These are phyloP conservation scores for Hymenoscyphus occultus DNA, from an alignment of 2,329 filamentous ascomycete species.

Conservation along the genomic window DNA sequence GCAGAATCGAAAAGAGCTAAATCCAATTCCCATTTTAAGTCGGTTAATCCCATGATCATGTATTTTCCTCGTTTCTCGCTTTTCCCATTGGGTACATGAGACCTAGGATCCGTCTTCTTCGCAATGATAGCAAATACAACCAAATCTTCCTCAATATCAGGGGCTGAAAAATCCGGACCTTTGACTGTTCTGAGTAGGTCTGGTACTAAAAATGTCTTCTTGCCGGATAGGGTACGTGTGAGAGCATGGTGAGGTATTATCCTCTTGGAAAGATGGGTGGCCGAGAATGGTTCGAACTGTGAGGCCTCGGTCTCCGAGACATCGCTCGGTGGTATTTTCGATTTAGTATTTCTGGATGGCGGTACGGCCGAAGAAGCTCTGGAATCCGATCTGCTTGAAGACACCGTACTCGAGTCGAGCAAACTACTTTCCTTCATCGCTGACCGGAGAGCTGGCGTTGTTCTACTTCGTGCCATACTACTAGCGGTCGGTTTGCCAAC, in stretches of 20 bases:
- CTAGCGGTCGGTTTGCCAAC: constrained; percentile 30
- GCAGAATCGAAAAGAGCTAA: constrained; percentile 89
- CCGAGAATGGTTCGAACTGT: constrained; percentile 82
- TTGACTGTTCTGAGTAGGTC: constrained; percentile 80
- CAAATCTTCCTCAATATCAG: constrained; percentile 80
- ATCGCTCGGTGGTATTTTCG: constrained; percentile 35
- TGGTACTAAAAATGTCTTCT: constrained; percentile 74
- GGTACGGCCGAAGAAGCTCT: constrained; percentile 16
- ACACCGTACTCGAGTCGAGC: constrained; percentile 10
- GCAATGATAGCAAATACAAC: constrained; percentile 87
- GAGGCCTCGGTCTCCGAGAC: constrained; percentile 50
- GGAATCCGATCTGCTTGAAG: constrained; percentile 26
- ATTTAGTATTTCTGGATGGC: constrained; percentile 13
- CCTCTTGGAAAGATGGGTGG: constrained; percentile 76
- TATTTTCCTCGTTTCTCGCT: constrained; percentile 68
- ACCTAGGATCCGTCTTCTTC: constrained; percentile 78
- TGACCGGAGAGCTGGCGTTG: constrained; percentile 27
- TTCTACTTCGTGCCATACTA: constrained; percentile 43
- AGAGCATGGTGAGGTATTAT: constrained; percentile 79
- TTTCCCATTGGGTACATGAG: constrained; percentile 49
- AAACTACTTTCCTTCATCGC: constrained; percentile 21
- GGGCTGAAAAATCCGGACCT: constrained; percentile 76
- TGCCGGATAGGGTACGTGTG: constrained; percentile 72
- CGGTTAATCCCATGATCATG: constrained; percentile 85
- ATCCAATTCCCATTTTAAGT: constrained; percentile 87